phyloP scores from a whole-genome alignment of 352 stramenopile species.

The Lagenidium sp. region DNA sequence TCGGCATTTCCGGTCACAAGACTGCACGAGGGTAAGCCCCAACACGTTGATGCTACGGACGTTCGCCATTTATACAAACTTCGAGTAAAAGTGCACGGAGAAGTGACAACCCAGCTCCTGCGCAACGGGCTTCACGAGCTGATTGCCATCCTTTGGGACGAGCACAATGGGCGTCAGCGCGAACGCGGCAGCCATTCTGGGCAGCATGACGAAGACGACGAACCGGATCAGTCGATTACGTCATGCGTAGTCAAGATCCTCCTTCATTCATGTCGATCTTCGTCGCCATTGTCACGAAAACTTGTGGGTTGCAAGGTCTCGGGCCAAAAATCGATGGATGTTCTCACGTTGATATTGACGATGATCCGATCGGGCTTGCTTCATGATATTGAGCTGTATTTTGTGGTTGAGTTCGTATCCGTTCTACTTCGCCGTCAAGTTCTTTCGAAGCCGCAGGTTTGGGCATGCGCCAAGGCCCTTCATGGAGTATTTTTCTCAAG shows the following conservation, averaged over 20 bases:
- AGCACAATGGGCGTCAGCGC: no score
- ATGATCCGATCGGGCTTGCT: constrained; percentile 20
- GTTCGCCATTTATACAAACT: constrained; percentile 49
- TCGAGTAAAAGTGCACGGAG: constrained; percentile 58
- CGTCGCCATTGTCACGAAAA: constrained; percentile 53
- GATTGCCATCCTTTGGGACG: constrained; percentile 31
- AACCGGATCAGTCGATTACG: constrained; percentile 55
- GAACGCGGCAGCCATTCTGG: no score
- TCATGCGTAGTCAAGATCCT: constrained; percentile 74
- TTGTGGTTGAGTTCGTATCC: constrained; percentile 51
- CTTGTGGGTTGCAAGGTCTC: no score
- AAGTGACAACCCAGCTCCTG: constrained; percentile 52
- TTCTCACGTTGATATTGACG: constrained; percentile 31
- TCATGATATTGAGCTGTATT: constrained; percentile 45
- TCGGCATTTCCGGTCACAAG: constrained; percentile 52
- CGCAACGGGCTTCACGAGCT: constrained; percentile 38
- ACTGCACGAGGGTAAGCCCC: constrained; percentile 9
- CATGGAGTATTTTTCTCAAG: constrained; percentile 29
- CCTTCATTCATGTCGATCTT: constrained; percentile 50
- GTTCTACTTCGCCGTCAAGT: constrained; percentile 50
- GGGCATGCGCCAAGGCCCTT: constrained; percentile 31
- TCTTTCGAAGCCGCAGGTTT: constrained; percentile 37
- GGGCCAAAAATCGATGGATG: no score
- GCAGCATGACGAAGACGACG: constrained; percentile 27
- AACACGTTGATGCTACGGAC: constrained; percentile 1